Conservation (phyloP, 2,329 filamentous ascomycete species). For the Penicillium decumbens region DNA sequence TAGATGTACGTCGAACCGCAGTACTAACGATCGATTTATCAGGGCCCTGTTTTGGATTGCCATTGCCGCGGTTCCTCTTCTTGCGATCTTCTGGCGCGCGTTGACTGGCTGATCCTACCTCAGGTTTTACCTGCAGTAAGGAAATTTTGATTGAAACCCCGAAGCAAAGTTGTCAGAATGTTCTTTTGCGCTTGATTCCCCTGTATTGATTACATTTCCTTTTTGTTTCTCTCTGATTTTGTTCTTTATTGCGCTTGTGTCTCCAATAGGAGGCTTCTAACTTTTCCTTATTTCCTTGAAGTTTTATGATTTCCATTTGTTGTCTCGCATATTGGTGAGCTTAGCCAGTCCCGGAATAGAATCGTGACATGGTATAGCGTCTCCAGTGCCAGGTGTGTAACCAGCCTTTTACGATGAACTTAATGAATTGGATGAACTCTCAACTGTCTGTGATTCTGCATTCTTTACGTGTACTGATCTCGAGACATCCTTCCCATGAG, state of each 20-base stretch:
- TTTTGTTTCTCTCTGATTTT: constrained; percentile 14
- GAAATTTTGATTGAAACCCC: background rate
- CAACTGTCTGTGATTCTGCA: background rate
- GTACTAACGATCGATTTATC: constrained; percentile 29
- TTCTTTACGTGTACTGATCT: background rate
- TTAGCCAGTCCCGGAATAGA: constrained; percentile 7
- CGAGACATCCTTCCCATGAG: background rate
- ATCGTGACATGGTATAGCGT: constrained; percentile 3
- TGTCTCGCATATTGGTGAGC: constrained; percentile 15
- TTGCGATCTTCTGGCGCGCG: constrained; percentile 30
- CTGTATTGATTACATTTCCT: constrained; percentile 32
- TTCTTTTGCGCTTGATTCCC: constrained; percentile 30
- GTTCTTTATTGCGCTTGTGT: constrained; percentile 13
- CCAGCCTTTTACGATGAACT: constrained; percentile 7
- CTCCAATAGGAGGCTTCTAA: constrained; percentile 5
- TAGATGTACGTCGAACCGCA: constrained; percentile 10
- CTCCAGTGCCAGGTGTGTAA: constrained; percentile 11
- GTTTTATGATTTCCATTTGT: constrained; percentile 25
- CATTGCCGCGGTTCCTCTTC: constrained; percentile 28
- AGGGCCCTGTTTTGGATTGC: constrained; percentile 32
- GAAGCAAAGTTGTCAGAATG: constrained; percentile 17
- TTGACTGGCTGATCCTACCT: constrained; percentile 22
- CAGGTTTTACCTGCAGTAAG: constrained; percentile 3
- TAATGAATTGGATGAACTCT: constrained; percentile 8
- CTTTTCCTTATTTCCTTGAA: constrained; percentile 5